Base-by-base conservation (phyloP, 768 basidiomycete species). In the Serendipita sp. region DNA sequence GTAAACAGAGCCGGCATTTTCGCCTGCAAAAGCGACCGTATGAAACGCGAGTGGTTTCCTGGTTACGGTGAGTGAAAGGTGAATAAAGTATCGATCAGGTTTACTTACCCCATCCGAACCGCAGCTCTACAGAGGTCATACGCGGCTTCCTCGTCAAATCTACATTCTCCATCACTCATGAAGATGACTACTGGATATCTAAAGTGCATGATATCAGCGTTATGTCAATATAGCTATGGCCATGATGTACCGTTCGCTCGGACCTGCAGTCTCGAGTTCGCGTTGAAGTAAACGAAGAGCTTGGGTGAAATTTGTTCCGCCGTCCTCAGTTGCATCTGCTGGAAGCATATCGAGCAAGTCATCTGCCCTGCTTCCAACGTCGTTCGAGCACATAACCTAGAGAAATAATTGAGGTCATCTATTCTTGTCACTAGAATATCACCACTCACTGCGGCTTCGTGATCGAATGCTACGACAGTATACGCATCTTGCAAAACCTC, bases 1-100 rank as follows among this genome's bases (percentile, higher is more conserved):
- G 16, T 64, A 53, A 68, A 66, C 3, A 10, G 45, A 47, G 67
- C 68, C 7, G 45, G 68, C 38, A 8, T 10, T 38, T 37, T 73
- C 68, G 0, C 73, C 72, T 3, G 81, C 83, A 46, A 85, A 85
- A 0, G 80, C 77, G 18, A 85, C 80, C 0, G 83, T 70, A 51
- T 85, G 83, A 69, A 85, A 80, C 0, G 83, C 82, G 0, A 83
- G 73, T 0, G 82, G 72, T 73, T 81, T 81, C 13, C 83, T 84
- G n/a, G 37, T 24, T 24, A 24, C 24, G 24, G 24, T 3, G 5
- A 13, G 0, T 16, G 62, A 41, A 66, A 48, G 37, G 2, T 38
- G 28, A 46, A 32, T 30, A 47, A 30, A 2, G 30, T 47, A 16
- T 66, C 7, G 18, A 63, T 3, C 18, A 4, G n/a, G 1, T 11